Base-by-base conservation (phyloP, 2,329 filamentous ascomycete genomes). In the Colletotrichum brevisporum region DNA sequence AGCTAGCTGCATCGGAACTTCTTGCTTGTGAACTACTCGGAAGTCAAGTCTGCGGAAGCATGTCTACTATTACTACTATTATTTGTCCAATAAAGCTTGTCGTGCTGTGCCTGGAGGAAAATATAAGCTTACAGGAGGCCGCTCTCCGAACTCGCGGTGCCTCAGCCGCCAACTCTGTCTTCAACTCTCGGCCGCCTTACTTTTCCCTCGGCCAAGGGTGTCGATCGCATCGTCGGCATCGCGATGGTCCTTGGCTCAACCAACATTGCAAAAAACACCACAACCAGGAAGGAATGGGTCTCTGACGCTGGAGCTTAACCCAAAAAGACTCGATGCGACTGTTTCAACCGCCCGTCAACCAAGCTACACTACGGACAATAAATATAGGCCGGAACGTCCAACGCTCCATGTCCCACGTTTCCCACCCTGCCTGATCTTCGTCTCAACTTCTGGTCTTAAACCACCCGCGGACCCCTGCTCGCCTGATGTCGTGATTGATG, bases 361-460 rank as follows among this genome's bases (percentile, higher is more conserved):
- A 55, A 56, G 18, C 55, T 51, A 55, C 27, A 16, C 55, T 51
- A 55, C 27, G 43, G 27, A 43, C 47, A 24, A 15, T 51, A 61
- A 52, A 41, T 60, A 56, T 51, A 60, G 54, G 55, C 62, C 66
- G 62, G 62, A 69, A 60, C 62, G 55, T 39, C 55, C 55, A 56
- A 56, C 53, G 67, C 67, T 39, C 55, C 67, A 54, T 52, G 41
- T 50, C 65, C 65, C 65, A 54, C 47, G 65, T 64, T 66, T 65
- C 61, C 48, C 55, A 55, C 50, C 43, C 47, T 70, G 57, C 67
- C 63, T 63, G 63, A 63, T 70, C 67, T 63, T 53, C 67, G 67
- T 70, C 67, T 63, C 67, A 70, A 58, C 63, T 54, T 36, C 13
- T n/a, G 41, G 21, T 27, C 18, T 18, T 31, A n/a, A 15, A 31